These are phyloP conservation scores for Phragmites australis DNA, from an alignment of 176 grass and related monocot species.

Conservation along the genomic window DNA sequence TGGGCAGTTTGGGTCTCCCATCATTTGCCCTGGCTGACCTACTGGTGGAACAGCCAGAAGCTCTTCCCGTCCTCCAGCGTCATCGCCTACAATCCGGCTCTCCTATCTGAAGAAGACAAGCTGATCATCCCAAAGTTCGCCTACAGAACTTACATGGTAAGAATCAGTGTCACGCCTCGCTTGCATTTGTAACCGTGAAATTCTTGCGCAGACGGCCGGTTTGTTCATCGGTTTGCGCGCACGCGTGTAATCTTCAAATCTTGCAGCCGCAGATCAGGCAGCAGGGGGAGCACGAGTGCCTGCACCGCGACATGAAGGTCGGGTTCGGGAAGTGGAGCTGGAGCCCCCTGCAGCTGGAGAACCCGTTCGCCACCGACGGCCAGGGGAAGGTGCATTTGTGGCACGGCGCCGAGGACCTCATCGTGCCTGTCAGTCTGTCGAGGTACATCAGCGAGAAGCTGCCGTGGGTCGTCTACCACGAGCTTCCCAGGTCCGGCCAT, in stretches of 20 bases:
- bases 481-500: constrained; percentile 66
- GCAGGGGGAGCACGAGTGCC: constrained; percentile 58
- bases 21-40: constrained; percentile 78
- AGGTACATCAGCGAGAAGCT: constrained; percentile 60
- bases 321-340: constrained; percentile 70
- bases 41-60: constrained; percentile 90
- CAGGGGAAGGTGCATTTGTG: constrained; percentile 73
- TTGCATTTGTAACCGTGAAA: background rate
- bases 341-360: constrained; percentile 63
- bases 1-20: constrained; percentile 69
- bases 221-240: background rate
- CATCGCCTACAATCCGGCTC: constrained; percentile 43
- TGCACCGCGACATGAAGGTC: constrained; percentile 82
- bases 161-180: background rate
- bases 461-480: constrained; percentile 72
- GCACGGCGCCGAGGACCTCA: constrained; percentile 68
- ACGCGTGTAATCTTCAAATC: background rate
- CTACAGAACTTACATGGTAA: constrained; percentile 48
- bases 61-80: constrained; percentile 66
- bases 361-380: constrained; percentile 55
- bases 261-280: constrained; percentile 60
- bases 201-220: background rate
- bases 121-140: constrained; percentile 41
- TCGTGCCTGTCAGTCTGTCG: constrained; percentile 62
- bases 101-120: constrained; percentile 55